These are phyloP conservation scores for Leccinellum albellum DNA, from an alignment of 768 basidiomycete genomes.

Conservation along the genomic window DNA sequence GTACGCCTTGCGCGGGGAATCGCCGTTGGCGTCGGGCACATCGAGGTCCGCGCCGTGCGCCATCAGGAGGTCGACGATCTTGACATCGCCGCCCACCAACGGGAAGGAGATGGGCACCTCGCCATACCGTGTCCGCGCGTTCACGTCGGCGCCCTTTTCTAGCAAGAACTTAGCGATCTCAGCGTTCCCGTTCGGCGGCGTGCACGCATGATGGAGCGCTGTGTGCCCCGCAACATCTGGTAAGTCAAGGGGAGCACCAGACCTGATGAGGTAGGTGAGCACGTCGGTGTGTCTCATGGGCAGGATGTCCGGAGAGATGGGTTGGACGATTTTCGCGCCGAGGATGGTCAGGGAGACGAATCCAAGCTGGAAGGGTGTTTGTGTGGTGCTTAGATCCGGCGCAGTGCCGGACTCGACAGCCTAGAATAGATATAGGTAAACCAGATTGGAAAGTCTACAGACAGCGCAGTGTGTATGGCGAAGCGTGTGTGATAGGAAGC, in stretches of 20 bases:
- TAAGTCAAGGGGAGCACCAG: slow-evolving; percentile 38
- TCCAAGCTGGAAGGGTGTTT: slow-evolving; percentile 43
- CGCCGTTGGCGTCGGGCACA: slow-evolving; percentile 37
- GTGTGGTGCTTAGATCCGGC: slow-evolving; percentile 37
- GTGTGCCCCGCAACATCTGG: slow-evolving; percentile 48
- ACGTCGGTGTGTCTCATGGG: slow-evolving; percentile 31
- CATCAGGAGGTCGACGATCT: slow-evolving; percentile 43
- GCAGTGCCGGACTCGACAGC: slow-evolving; percentile 27
- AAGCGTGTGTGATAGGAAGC: background rate
- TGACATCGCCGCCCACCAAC: slow-evolving; percentile 31
- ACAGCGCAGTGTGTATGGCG: background rate
- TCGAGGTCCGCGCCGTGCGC: slow-evolving; percentile 47
- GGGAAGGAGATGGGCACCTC: slow-evolving; percentile 38
- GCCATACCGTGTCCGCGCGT: slow-evolving; percentile 48
- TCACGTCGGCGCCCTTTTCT: slow-evolving; percentile 45
- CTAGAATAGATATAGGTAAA: slow-evolving; percentile 7
- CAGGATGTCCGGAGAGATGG: slow-evolving; percentile 2
- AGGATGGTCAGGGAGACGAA: slow-evolving; percentile 39
- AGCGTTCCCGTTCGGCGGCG: slow-evolving; percentile 20
- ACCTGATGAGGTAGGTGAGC: slow-evolving; percentile 39
- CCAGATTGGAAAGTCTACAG: background rate
- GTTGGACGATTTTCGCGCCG: slow-evolving; percentile 38
- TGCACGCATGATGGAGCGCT: slow-evolving; percentile 46
- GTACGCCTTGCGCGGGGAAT: slow-evolving; percentile 31
- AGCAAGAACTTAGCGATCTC: slow-evolving; percentile 39